Base-by-base conservation (phyloP, 2,329 filamentous ascomycete species). In the Aspergillus hortae region DNA sequence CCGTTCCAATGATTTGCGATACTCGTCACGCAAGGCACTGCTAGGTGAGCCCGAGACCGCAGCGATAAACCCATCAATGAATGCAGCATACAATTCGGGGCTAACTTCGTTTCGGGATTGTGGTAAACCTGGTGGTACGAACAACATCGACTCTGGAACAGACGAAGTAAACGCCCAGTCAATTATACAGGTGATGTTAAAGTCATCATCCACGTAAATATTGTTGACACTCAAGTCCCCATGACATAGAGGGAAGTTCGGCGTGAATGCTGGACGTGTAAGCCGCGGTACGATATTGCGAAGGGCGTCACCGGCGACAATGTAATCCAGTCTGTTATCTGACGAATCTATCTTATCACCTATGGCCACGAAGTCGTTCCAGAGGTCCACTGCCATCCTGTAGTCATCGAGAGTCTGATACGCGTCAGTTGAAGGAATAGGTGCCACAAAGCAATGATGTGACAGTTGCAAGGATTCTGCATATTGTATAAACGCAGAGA, bases 181-280 rank as follows among this genome's bases (percentile, higher is more conserved):
- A 38, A 71, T 69, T 4, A 71, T 52, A 25, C 56, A 61, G 17
- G 62, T 69, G 38, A 71, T 63, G 19, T 69, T 67, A 51, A 54
- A 67, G 25, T 69, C 51, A 15, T 66, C 48, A 44, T 71, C 65
- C 23, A 71, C 61, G 38, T 62, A 69, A 36, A 70, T 67, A 49
- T 77, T 76, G 51, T 70, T 70, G 44, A 63, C 58, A 42, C 74
- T 71, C 17, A 75, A 53, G 53, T 77, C 73, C 19, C 69, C 52
- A 35, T 68, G 62, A 15, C 53, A 59, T 4, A 67, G 48, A 4
- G 59, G 53, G 44, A 63, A 59, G 2, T 46, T 49, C 32, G 23
- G 44, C 4, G 27, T 15, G 21, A 46, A 6, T 15, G 33, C 10
- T 35, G 44, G 25, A 5, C 53, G 46, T 33, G 48, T 19, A 33